A percentile compares a stretch with the other conserved stretches of the same genome.
Evolutionary conservation across 345 rosid genomes (phyloP).

Genomic region (Cochlearia excelsa): DNA sequence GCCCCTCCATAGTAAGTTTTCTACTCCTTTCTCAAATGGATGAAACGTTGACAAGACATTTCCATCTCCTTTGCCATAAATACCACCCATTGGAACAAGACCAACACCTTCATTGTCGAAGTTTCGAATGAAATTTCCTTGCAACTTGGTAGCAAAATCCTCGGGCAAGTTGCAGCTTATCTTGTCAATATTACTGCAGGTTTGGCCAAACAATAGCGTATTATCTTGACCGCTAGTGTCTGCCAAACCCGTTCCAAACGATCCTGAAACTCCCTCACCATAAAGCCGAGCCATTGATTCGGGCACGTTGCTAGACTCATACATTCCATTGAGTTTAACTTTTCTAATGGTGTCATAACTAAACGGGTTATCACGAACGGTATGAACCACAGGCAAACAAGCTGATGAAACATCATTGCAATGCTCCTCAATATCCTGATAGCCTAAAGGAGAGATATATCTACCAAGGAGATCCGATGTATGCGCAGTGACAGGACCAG

Average conservation of each 20-base stretch:
- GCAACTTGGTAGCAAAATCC: conserved; percentile 28
- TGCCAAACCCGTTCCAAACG: conserved; percentile 17
- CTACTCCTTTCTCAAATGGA: conserved; percentile 41
- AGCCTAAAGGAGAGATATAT: conserved; percentile 35
- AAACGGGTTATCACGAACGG: conserved; percentile 45
- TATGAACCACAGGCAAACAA: conserved; percentile 41
- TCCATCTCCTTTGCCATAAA: conserved; percentile 42
- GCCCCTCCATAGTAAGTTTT: conserved; percentile 32
- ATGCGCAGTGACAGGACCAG: conserved; percentile 49
- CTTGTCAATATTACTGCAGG: conserved; percentile 13
- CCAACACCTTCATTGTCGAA: conserved; percentile 38
- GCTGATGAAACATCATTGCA: conserved; percentile 42
- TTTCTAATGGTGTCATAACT: conserved; percentile 51
- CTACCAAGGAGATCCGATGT: conserved; percentile 44
- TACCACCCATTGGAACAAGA: conserved; percentile 46
- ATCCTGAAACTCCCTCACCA: conserved; percentile 16
- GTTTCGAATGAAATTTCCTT: conserved; percentile 40
- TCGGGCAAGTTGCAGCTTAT: conserved; percentile 18
- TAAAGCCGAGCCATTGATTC: conserved; percentile 31
- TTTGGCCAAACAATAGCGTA: conserved; percentile 11
- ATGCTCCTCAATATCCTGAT: conserved; percentile 33
- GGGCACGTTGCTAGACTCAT: conserved; percentile 41
- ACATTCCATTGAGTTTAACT: conserved; percentile 53
- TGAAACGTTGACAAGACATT: conserved; percentile 36
- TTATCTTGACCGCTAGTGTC: conserved; percentile 12